These are phyloP conservation scores for Exophiala sp. DNA, from an alignment of 2,329 filamentous ascomycete genomes.

Conservation along the genomic window DNA sequence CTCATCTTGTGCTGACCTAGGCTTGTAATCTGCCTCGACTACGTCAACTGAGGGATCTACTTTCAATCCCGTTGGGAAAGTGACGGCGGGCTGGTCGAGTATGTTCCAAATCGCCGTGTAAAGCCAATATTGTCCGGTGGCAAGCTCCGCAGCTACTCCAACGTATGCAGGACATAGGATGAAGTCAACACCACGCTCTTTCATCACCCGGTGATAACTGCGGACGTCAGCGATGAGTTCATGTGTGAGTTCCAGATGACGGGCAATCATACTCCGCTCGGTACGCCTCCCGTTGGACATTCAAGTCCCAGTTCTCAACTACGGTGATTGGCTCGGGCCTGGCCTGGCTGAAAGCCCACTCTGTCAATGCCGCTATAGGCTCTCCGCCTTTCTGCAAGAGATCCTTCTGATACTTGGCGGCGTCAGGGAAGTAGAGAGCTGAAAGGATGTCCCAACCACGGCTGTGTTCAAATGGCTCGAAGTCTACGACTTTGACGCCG, in stretches of 20 bases:
- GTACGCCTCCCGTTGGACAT: conserved; percentile 48
- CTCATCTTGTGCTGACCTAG: conserved; percentile 43
- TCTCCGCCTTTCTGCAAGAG: conserved; percentile 55
- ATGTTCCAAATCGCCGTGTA: conserved; percentile 68
- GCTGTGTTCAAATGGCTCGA: conserved; percentile 37
- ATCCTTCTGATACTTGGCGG: conserved; percentile 51
- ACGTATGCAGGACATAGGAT: conserved; percentile 56
- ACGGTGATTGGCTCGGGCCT: conserved; percentile 35
- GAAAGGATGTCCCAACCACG: conserved; percentile 40
- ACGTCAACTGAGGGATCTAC: conserved; percentile 34
- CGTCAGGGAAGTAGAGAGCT: conserved; percentile 60
- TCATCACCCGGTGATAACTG: conserved; percentile 44
- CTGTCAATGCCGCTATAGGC: conserved; percentile 55
- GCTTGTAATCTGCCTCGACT: conserved; percentile 2
- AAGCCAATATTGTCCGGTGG: conserved; percentile 57
- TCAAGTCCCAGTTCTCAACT: conserved; percentile 37
- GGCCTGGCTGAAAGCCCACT: conserved; percentile 51
- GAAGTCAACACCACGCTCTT: conserved; percentile 43
- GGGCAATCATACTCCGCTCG: conserved; percentile 35
- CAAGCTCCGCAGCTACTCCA: conserved; percentile 45
- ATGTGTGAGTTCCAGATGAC: not conserved
- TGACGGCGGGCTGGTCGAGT: conserved; percentile 61
- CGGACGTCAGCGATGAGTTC: conserved; percentile 32
- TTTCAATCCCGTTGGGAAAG: conserved; percentile 52
- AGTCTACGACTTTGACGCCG: conserved; percentile 38